Conservation (phyloP, 1,284 basidiomycete species). For the Microbotryum scabiosae region DNA sequence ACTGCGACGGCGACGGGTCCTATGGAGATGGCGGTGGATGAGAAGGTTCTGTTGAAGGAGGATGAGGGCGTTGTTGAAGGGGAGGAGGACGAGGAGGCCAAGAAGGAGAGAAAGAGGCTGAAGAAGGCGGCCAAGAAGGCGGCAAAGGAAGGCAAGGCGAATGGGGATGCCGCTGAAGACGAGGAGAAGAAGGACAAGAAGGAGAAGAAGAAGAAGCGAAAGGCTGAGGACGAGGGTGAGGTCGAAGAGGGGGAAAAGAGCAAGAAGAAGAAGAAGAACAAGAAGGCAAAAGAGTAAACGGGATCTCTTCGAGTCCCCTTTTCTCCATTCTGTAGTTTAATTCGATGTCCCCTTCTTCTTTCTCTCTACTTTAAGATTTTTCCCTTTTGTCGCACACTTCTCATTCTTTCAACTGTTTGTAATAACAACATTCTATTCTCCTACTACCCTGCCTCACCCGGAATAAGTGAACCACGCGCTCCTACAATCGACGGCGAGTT, state of each 20-base stretch:
- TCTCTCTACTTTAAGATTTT: not conserved
- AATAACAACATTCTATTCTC: not conserved
- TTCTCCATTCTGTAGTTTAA: not conserved
- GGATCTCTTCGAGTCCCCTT: not conserved
- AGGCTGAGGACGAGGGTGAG: not conserved
- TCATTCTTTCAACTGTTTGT: not conserved
- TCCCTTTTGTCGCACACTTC: not conserved
- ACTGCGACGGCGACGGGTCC: conserved; percentile 42
- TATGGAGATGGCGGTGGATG: conserved; percentile 46
- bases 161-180: not conserved
- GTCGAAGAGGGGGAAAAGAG: not conserved
- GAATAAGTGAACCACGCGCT: conserved; percentile 42
- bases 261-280: conserved; percentile 1
- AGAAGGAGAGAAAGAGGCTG: conserved; percentile 40
- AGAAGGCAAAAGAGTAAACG: conserved; percentile 12
- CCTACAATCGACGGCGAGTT: conserved; percentile 77
- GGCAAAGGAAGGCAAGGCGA: conserved; percentile 10
- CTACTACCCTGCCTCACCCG: not conserved
- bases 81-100: conserved; percentile 44
- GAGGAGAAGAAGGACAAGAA: conserved; percentile 12
- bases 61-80: conserved; percentile 44
- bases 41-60: conserved; percentile 55
- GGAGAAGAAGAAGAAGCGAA: conserved; percentile 5
- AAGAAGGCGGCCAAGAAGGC: conserved; percentile 50
- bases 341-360: conserved; percentile 5